These are phyloP conservation scores for Chalciporus chontae DNA, from an alignment of 768 basidiomycete genomes.

Conservation along the genomic window DNA sequence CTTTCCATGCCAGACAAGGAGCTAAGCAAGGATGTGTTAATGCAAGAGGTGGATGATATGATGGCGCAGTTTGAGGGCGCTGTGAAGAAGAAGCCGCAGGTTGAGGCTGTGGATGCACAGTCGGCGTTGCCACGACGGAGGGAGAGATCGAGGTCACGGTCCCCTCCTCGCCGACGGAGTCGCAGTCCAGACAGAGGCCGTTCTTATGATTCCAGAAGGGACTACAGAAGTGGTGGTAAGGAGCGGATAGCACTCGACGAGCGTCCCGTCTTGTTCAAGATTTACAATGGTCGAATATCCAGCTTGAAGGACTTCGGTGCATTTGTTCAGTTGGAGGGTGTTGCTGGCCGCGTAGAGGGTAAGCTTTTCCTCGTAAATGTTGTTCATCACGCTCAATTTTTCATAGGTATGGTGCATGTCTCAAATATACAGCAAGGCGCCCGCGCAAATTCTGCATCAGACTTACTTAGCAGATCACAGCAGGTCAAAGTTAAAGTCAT, in stretches of 20 bases:
- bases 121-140: slow-evolving; percentile 61
- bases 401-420: slow-evolving; percentile 92
- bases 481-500: slow-evolving; percentile 94
- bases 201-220: slow-evolving; percentile 40
- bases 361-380: slow-evolving; percentile 24
- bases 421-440: slow-evolving; percentile 85
- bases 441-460: slow-evolving; percentile 82
- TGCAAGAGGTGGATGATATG: slow-evolving; percentile 87
- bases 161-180: slow-evolving; percentile 50
- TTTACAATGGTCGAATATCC: slow-evolving; percentile 84
- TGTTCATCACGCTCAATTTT: slow-evolving; percentile 4
- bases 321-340: slow-evolving; percentile 86
- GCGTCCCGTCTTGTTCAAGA: slow-evolving; percentile 86
- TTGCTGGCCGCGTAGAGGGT: slow-evolving; percentile 88
- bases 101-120: slow-evolving; percentile 40
- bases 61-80: slow-evolving; percentile 72
- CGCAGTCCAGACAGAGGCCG: slow-evolving; percentile 60
- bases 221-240: slow-evolving; percentile 39
- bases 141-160: slow-evolving; percentile 41
- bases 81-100: slow-evolving; percentile 55
- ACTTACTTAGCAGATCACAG: slow-evolving; percentile 82
- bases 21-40: slow-evolving; percentile 70
- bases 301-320: slow-evolving; percentile 95
- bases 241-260: slow-evolving; percentile 57
- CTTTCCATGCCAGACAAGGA: slow-evolving; percentile 76